phyloP scores from a whole-genome alignment of 2,329 filamentous ascomycete genomes.

The Tolypocladium album region DNA sequence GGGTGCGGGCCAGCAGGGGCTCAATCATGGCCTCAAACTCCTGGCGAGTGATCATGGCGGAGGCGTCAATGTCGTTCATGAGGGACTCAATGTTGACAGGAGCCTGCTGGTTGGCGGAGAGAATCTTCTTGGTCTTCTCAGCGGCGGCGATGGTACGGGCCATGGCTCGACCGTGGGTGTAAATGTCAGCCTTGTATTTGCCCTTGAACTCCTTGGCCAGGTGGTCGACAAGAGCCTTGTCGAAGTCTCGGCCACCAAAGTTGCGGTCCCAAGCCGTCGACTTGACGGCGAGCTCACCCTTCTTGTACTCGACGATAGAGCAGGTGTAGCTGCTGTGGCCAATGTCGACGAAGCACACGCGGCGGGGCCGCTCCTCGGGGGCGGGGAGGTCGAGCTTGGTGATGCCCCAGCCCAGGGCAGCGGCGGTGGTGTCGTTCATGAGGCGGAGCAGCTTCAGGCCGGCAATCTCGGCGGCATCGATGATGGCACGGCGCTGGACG shows the following conservation, averaged over 20 bases:
- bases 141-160: conserved; percentile 79
- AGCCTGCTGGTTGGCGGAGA: conserved; percentile 88
- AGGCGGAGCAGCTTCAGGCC: conserved; percentile 86
- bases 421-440: conserved; percentile 96
- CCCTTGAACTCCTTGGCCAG: conserved; percentile 93
- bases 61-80: conserved; percentile 95
- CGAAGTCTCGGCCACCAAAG: conserved; percentile 95
- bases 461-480: conserved; percentile 89
- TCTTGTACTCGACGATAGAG: conserved; percentile 91
- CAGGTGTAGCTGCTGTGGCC: conserved; percentile 94
- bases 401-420: conserved; percentile 93
- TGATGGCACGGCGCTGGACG: conserved; percentile 74
- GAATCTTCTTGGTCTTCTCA: conserved; percentile 97
- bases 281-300: conserved; percentile 93
- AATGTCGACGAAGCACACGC: conserved; percentile 88
- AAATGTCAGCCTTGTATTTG: conserved; percentile 96
- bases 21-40: conserved; percentile 87
- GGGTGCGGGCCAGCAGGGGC: conserved; percentile 66
- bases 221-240: conserved; percentile 89
- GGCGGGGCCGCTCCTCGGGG: conserved; percentile 81
- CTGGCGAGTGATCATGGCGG: conserved; percentile 79
- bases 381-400: conserved; percentile 89
- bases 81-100: conserved; percentile 95
- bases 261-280: conserved; percentile 87
- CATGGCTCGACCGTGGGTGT: conserved; percentile 78